Evolutionary conservation across 148 eudicot species (phyloP).

Genomic region (Mesembryanthemum crystallinum): DNA sequence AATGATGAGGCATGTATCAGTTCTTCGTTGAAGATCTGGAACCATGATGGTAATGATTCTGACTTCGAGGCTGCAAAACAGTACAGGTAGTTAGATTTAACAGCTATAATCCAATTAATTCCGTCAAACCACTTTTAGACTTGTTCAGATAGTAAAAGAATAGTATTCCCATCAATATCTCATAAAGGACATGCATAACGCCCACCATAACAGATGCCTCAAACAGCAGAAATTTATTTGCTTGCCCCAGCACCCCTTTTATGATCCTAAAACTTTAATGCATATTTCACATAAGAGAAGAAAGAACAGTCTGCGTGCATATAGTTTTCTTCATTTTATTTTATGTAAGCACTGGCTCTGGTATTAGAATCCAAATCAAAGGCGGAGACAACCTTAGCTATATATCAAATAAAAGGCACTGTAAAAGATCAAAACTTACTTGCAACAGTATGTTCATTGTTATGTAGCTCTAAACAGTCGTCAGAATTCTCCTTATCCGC

Average conservation of each 20-base stretch:
- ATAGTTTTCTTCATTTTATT: no score
- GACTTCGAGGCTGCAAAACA: slow-evolving; percentile 53
- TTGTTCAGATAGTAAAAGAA: background rate
- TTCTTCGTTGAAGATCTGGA: slow-evolving; percentile 79
- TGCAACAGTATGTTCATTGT: slow-evolving; percentile 44
- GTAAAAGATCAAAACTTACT: slow-evolving; percentile 44
- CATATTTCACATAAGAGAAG: background rate
- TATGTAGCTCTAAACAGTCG: slow-evolving; percentile 44
- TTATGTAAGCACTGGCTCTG: background rate
- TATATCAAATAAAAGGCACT: background rate
- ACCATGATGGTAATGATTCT: slow-evolving; percentile 76
- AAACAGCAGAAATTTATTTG: background rate
- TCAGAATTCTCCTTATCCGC: slow-evolving; percentile 49
- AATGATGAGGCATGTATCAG: slow-evolving; percentile 71
- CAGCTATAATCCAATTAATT: slow-evolving; percentile 1
- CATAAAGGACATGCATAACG: background rate
- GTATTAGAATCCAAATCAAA: background rate
- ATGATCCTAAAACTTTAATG: background rate
- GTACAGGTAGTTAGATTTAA: slow-evolving; percentile 14
- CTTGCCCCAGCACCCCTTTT: background rate
- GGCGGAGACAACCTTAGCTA: background rate
- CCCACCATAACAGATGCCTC: background rate
- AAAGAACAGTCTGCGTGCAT: background rate
- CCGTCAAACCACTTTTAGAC: background rate
- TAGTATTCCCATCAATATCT: background rate